These are phyloP conservation scores for Podospora appendiculata DNA, from an alignment of 495 filamentous ascomycete species.

Conservation along the genomic window DNA sequence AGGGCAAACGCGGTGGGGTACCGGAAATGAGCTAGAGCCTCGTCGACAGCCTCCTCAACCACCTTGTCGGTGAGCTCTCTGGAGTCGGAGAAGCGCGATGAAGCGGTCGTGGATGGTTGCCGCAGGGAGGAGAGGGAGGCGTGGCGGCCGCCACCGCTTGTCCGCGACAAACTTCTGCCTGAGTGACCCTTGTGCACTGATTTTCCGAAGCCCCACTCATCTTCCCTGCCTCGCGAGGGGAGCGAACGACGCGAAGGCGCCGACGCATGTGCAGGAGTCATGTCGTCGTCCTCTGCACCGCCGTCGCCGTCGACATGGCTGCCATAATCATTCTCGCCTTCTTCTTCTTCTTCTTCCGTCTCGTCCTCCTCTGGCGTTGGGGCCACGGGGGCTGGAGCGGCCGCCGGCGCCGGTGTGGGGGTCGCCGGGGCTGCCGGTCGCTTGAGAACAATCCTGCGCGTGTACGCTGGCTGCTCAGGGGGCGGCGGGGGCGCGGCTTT, in stretches of 20 bases:
- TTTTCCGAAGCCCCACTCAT: constrained; percentile 10
- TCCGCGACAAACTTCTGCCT: constrained; percentile 15
- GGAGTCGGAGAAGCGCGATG: constrained; percentile 16
- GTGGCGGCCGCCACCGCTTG: constrained; percentile 7
- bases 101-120: constrained; percentile 2
- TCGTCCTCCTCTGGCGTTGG: constrained; percentile 24
- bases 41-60: constrained; percentile 35
- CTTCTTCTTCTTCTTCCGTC: constrained; percentile 24
- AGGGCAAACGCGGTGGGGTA: constrained; percentile 50
- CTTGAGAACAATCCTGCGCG: constrained; percentile 36
- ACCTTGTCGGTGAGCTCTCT: constrained; percentile 26
- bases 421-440: constrained; percentile 12
- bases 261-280: no score
- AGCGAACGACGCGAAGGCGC: constrained; percentile 11
- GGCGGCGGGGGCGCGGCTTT: constrained; percentile 20
- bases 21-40: constrained; percentile 37
- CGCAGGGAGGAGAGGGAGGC: constrained; percentile 10
- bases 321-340: constrained; percentile 7
- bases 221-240: constrained; percentile 13
- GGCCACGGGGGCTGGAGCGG: background rate
- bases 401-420: background rate
- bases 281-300: background rate
- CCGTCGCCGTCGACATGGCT: constrained; percentile 8
- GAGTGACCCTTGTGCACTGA: constrained; percentile 8
- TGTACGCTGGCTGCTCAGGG: constrained; percentile 11